phyloP scores from a whole-genome alignment of 2,329 filamentous ascomycete genomes.

The Fusarium clavum region DNA sequence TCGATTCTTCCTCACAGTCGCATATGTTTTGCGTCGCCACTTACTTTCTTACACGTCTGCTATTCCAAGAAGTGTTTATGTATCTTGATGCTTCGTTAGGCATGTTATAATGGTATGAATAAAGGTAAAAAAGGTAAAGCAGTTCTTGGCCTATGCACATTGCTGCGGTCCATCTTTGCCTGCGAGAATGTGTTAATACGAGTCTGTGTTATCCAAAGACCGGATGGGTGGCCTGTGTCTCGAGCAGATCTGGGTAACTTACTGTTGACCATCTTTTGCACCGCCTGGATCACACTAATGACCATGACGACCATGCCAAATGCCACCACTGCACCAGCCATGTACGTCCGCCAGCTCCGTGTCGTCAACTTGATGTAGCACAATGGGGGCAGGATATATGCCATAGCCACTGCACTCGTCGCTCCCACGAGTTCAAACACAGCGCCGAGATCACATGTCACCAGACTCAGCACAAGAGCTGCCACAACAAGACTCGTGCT shows the following conservation, averaged over 20 bases:
- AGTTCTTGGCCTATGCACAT: slow-evolving; percentile 36
- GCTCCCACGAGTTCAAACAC: slow-evolving; percentile 97
- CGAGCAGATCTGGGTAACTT: slow-evolving; percentile 1
- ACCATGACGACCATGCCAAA: slow-evolving; percentile 86
- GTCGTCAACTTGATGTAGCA: slow-evolving; percentile 95
- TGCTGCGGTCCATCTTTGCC: slow-evolving; percentile 45
- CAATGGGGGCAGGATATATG: slow-evolving; percentile 93
- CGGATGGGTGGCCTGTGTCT: background rate
- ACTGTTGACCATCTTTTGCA: slow-evolving; percentile 73
- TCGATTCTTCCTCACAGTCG: background rate
- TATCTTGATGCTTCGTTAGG: slow-evolving; percentile 28
- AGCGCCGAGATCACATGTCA: slow-evolving; percentile 92
- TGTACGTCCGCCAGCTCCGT: slow-evolving; percentile 77
- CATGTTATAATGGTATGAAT: slow-evolving; percentile 21
- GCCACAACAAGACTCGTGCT: slow-evolving; percentile 84
- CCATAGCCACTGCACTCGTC: slow-evolving; percentile 91
- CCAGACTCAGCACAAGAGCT: slow-evolving; percentile 80
- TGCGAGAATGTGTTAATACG: slow-evolving; percentile 32
- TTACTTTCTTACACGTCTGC: slow-evolving; percentile 24
- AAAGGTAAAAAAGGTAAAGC: slow-evolving; percentile 10
- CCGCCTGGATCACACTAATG: slow-evolving; percentile 80
- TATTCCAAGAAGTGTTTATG: slow-evolving; percentile 30
- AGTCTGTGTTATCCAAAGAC: background rate
- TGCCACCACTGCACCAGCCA: slow-evolving; percentile 76
- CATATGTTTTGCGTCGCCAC: slow-evolving; percentile 8